Evolutionary conservation across 208 protist genomes (phyloP), one percentile per base, ranked within the genome.

Genomic region (Trypanosoma rangeli): DNA sequence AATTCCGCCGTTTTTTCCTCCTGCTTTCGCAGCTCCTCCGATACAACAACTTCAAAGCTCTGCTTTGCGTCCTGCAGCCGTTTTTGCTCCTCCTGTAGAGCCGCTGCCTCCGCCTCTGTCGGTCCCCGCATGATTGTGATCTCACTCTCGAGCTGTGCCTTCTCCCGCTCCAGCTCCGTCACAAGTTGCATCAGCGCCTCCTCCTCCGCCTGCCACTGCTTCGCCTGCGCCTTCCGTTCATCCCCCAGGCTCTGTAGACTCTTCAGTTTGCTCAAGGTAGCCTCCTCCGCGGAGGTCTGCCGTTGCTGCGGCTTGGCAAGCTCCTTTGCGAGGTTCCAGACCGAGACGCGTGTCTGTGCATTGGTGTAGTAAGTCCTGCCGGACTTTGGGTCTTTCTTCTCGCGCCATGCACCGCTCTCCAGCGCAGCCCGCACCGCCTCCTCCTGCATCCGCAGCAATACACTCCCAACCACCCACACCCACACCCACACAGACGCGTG

Each of bases 11-110:
- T 49, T 28, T 49, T 26, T n/a, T 66, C 53, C 35, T n/a, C 3
- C n/a, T 61, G 67, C 31, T 28, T 53, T 12, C 31, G 31, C 26
- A 89, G 70, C 68, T 86, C 37, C 78, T 89, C 75, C 75, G 83
- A 68, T 73, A 84, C 59, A 62, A 69, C 52, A 79, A 73, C 3
- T 52, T 84, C 44, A 69, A 89, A 72, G 74, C 76, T 59, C 52
- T 79, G 29, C 63, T 80, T 80, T 44, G 69, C 57, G 35, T 69
- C 84, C 15, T 70, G 59, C 16, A 90, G 68, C n/a, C 60, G 33
- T 0, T 33, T 61, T 50, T 78, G 52, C 39, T 70, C 73, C 53
- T 68, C 75, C 15, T 33, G 60, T 31, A 87, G 49, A 35, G 64
- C 65, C 48, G 69, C 49, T 22, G 65, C 62, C 42, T 80, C 70